Percentiles rank a stretch among this genome's conserved stretches.
phyloP scores from a whole-genome alignment of 1,284 basidiomycete species.

The Leccinum fallax region DNA sequence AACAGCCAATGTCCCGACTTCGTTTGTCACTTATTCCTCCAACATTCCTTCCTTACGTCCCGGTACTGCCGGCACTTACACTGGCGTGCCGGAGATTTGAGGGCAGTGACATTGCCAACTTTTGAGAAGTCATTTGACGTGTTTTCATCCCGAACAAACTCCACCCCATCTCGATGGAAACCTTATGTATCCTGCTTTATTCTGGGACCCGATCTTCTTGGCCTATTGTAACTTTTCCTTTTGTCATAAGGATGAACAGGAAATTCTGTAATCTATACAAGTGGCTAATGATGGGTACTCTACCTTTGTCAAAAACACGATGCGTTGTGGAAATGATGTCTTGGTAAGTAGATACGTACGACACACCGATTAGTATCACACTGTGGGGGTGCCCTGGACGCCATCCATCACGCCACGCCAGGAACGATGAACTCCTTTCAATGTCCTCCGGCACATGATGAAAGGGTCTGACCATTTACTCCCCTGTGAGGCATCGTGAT shows the following conservation, averaged over 20 bases:
- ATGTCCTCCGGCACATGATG: background rate
- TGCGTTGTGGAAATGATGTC: background rate
- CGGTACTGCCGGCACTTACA: conserved; percentile 25
- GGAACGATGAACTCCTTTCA: background rate
- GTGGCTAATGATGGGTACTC: background rate
- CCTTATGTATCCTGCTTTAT: background rate
- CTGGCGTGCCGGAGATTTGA: conserved; percentile 33
- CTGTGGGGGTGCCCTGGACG: background rate
- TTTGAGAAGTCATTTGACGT: background rate
- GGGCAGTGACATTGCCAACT: background rate
- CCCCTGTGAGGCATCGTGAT: no score
- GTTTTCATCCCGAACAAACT: background rate
- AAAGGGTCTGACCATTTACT: no score
- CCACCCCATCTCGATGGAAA: background rate
- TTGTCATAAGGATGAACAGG: background rate
- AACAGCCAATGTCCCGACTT: conserved; percentile 9
- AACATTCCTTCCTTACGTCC: conserved; percentile 3
- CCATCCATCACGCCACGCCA: background rate
- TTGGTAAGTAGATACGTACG: background rate
- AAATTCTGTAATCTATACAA: background rate
- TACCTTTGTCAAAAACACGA: background rate
- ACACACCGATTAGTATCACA: no score
- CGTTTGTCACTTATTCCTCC: conserved; percentile 14
- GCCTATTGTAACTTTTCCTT: background rate
- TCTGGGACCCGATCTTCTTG: background rate